Evolutionary conservation across 2,329 filamentous ascomycete species (phyloP).

Genomic region (Westerdykella aurantiaca): DNA sequence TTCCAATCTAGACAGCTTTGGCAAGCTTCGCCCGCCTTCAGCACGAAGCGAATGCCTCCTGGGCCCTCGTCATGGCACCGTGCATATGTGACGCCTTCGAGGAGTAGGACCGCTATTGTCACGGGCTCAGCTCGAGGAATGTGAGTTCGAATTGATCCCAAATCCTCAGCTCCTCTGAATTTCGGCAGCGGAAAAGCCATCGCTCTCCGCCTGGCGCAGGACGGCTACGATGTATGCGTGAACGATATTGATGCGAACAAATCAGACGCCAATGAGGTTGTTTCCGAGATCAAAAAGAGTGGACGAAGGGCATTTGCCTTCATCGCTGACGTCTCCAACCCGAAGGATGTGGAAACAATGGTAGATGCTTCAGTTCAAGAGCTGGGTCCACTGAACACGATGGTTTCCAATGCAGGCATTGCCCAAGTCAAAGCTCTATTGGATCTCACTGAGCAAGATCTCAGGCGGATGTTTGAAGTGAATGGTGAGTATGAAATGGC

Average conservation of each 20-base stretch:
- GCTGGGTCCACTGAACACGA: too few relatives aligned
- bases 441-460: too few relatives aligned
- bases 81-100: conserved; percentile 18
- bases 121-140: conserved; percentile 37
- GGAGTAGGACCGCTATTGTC: conserved; percentile 32
- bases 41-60: conserved; percentile 4
- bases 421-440: too few relatives aligned
- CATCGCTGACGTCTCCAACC: conserved; percentile 57
- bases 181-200: conserved; percentile 53
- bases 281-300: conserved; percentile 48
- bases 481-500: too few relatives aligned
- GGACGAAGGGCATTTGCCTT: conserved; percentile 52
- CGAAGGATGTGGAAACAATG: conserved; percentile 22
- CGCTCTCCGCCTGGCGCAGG: conserved; percentile 56
- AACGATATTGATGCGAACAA: conserved; percentile 56
- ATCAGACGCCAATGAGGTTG: conserved; percentile 48
- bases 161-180: conserved; percentile 3
- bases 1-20: conserved; percentile 16
- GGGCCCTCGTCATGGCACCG: conserved; percentile 18
- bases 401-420: too few relatives aligned
- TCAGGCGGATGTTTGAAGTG: too few relatives aligned
- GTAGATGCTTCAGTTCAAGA: too few relatives aligned
- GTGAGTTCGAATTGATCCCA: conserved; percentile 12
- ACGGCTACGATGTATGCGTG: conserved; percentile 62
- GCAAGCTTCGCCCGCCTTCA: conserved; percentile 14